phyloP scores from a whole-genome alignment of 2,329 filamentous ascomycete species.

The Ceratocystis cubensis region DNA sequence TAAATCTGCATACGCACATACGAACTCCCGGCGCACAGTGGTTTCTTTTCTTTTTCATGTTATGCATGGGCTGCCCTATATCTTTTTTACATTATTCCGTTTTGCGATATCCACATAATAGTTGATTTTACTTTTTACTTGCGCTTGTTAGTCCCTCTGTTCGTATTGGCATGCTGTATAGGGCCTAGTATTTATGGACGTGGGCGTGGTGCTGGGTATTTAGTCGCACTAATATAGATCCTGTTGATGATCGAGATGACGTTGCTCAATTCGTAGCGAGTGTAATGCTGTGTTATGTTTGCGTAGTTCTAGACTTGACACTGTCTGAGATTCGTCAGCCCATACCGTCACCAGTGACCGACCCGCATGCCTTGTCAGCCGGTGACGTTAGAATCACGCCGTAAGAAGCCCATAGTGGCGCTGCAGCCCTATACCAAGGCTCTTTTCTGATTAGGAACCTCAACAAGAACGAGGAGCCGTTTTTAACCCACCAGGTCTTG shows the following conservation, averaged over 20 bases:
- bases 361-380: too few relatives aligned
- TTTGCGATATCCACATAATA: conserved; percentile 19
- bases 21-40: not conserved
- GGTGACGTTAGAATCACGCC: too few relatives aligned
- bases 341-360: not conserved
- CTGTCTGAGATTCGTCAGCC: not conserved
- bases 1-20: conserved; percentile 13
- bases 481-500: too few relatives aligned
- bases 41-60: conserved; percentile 14
- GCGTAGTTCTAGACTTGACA: too few relatives aligned
- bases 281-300: too few relatives aligned
- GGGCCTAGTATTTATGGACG: not conserved
- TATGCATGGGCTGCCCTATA: conserved; percentile 12
- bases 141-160: not conserved
- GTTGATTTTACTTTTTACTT: conserved; percentile 15
- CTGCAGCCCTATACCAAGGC: too few relatives aligned
- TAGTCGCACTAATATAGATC: not conserved
- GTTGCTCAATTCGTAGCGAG: not conserved
- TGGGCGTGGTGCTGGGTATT: not conserved
- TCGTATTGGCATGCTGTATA: not conserved
- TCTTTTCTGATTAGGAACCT: too few relatives aligned
- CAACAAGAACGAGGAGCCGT: too few relatives aligned
- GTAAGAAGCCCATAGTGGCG: too few relatives aligned
- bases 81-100: conserved; percentile 8
- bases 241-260: not conserved